Evolutionary conservation across 371 early-diverging fungal genomes (phyloP).

Genomic region (Syncephalastrum monosporum): DNA sequence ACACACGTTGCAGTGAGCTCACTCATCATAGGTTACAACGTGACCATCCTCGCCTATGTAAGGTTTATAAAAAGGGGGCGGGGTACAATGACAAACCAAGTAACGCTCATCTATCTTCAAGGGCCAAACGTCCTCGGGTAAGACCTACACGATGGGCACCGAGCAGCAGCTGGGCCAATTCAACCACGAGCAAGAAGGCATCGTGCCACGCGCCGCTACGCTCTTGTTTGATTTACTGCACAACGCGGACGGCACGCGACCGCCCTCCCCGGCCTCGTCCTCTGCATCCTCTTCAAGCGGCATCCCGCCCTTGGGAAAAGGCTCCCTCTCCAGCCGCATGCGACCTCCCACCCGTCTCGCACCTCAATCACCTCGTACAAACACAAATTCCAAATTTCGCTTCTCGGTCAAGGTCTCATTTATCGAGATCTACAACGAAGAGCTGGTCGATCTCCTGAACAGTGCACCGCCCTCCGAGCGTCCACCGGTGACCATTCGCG

Average conservation of each 20-base stretch:
- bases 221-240: conserved; percentile 65
- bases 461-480: conserved; percentile 50
- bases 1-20: neutral
- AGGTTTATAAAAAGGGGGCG: conserved; percentile 1
- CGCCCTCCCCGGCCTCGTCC: conserved; percentile 19
- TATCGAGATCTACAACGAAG: conserved; percentile 98
- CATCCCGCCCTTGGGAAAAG: neutral
- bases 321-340: conserved; percentile 8
- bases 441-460: conserved; percentile 82
- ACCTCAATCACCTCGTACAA: conserved; percentile 4
- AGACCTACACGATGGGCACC: conserved; percentile 99
- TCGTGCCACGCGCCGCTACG: conserved; percentile 88
- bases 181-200: conserved; percentile 65
- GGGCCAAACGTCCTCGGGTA: conserved; percentile 95
- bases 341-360: conserved; percentile 9
- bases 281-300: conserved; percentile 5
- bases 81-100: neutral
- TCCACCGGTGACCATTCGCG: conserved; percentile 81
- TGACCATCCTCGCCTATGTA: conserved; percentile 96
- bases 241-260: conserved; percentile 18
- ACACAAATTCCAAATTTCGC: conserved; percentile 13
- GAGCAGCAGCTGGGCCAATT: conserved; percentile 63
- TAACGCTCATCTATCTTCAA: conserved; percentile 12
- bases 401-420: conserved; percentile 65
- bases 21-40: conserved; percentile 77